Conservation (phyloP, 208 protist species). For the Trichomonas gallinae region DNA sequence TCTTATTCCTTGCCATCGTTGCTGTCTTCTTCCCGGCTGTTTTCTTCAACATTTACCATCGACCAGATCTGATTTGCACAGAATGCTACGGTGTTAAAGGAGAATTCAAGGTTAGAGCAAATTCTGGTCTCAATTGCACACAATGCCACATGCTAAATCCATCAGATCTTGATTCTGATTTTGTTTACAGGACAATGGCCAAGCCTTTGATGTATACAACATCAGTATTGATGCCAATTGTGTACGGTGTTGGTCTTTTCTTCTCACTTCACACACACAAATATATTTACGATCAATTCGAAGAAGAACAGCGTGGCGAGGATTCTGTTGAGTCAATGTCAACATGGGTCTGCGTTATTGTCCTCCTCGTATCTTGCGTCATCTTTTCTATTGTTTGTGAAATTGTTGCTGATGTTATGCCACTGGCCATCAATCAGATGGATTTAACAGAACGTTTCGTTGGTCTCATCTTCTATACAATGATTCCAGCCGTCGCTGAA, state of each 20-base stretch:
- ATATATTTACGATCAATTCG: conserved; percentile 6
- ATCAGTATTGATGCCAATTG: not conserved
- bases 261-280: not conserved
- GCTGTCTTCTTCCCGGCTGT: conserved; percentile 7
- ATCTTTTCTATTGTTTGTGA: not conserved
- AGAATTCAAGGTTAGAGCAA: too few species aligned
- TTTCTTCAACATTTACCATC: not conserved
- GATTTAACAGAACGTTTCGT: not conserved
- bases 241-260: not conserved
- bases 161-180: not conserved
- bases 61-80: not conserved
- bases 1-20: not conserved
- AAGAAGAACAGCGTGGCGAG: not conserved
- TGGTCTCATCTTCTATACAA: not conserved
- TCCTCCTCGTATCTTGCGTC: not conserved
- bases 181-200: not conserved
- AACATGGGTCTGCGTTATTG: not conserved
- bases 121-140: not conserved
- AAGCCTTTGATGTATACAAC: not conserved
- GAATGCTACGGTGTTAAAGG: not conserved
- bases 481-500: not conserved
- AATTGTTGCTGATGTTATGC: not conserved
- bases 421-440: not conserved
- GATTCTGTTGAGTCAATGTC: not conserved
- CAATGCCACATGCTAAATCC: not conserved